A percentile compares a stretch with the other conserved stretches of the same genome.
Evolutionary conservation across 1,284 basidiomycete species (phyloP).

Genomic region (Leccinum griseonigrum): DNA sequence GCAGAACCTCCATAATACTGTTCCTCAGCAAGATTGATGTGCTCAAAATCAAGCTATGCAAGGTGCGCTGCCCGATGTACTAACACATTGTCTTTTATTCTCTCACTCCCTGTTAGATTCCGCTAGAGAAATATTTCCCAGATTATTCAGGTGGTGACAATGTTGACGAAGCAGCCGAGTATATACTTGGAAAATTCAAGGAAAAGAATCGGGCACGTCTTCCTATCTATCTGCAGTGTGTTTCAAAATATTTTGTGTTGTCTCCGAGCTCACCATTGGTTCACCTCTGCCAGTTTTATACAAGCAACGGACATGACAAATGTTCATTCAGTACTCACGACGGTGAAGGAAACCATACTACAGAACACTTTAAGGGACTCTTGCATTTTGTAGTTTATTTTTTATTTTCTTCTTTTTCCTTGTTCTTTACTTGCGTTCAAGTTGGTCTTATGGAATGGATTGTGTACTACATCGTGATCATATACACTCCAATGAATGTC

Average conservation of each 20-base stretch:
- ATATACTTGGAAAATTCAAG: conserved; percentile 96
- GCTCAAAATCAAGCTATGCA: conserved; percentile 91
- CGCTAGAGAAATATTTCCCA: conserved; percentile 88
- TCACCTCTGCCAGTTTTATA: conserved; percentile 46
- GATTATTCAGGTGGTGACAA: conserved; percentile 94
- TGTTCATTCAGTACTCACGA: conserved; percentile 91
- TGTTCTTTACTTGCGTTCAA: no score
- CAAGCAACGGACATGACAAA: conserved; percentile 81
- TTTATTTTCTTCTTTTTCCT: background rate
- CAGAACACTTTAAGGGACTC: conserved; percentile 87
- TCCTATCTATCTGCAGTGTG: conserved; percentile 91
- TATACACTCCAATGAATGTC: no score
- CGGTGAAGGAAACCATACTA: conserved; percentile 95
- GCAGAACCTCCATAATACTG: conserved; percentile 90
- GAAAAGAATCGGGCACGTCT: conserved; percentile 88
- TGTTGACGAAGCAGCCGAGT: conserved; percentile 98
- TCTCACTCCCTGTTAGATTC: conserved; percentile 45
- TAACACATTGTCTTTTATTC: background rate
- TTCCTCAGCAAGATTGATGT: conserved; percentile 97
- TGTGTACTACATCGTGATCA: no score
- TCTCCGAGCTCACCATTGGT: background rate
- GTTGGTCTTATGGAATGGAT: no score
- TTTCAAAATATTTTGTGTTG: conserved; percentile 17
- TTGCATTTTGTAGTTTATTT: conserved; percentile 54
- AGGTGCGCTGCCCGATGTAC: conserved; percentile 39